Conservation (phyloP, 2,329 filamentous ascomycete species). For the Alternaria viburni region DNA sequence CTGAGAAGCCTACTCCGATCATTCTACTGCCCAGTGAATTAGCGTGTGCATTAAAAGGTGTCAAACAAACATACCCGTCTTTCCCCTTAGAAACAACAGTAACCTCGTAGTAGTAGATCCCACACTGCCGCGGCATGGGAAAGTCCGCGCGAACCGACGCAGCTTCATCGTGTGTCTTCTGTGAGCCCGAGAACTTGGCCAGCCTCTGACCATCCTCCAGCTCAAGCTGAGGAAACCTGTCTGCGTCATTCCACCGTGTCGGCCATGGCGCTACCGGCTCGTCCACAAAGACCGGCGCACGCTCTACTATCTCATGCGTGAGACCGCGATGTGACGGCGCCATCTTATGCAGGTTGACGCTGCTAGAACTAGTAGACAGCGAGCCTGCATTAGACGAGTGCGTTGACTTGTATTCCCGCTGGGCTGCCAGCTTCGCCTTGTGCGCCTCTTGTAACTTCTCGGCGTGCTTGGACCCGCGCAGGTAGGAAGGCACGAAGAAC, state of each 20-base stretch:
- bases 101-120: slow-evolving; percentile 92
- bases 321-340: slow-evolving; percentile 75
- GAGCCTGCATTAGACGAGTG: slow-evolving; percentile 56
- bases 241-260: slow-evolving; percentile 78
- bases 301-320: slow-evolving; percentile 84
- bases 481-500: slow-evolving; percentile 86
- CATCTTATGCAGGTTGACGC: slow-evolving; percentile 65
- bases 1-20: slow-evolving; percentile 67
- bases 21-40: slow-evolving; percentile 42
- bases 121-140: slow-evolving; percentile 85
- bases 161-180: slow-evolving; percentile 73
- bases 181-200: slow-evolving; percentile 64
- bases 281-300: slow-evolving; percentile 64
- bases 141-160: slow-evolving; percentile 82
- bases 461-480: slow-evolving; percentile 78
- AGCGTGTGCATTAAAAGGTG: slow-evolving; percentile 24
- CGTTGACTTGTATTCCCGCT: slow-evolving; percentile 51
- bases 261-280: slow-evolving; percentile 75
- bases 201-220: slow-evolving; percentile 75
- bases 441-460: slow-evolving; percentile 75
- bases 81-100: slow-evolving; percentile 70
- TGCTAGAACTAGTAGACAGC: slow-evolving; percentile 63
- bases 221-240: slow-evolving; percentile 77
- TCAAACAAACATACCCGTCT: slow-evolving; percentile 64
- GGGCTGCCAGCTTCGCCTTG: slow-evolving; percentile 62